Conservation (phyloP, 805 yeast species). For the Candida stauntonica region DNA sequence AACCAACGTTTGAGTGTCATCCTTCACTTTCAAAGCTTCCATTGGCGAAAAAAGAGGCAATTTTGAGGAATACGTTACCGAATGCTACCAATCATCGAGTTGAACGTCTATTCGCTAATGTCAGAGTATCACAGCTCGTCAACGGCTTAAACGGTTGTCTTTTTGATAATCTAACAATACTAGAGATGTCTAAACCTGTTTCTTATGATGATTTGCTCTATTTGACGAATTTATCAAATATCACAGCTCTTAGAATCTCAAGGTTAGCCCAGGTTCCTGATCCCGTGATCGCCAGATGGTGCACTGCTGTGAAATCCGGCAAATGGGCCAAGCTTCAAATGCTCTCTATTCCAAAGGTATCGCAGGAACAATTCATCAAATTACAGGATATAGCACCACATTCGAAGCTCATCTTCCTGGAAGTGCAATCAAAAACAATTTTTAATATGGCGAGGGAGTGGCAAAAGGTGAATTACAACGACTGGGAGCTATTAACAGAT, state of each 20-base stretch:
- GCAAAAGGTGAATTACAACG: constrained; percentile 14
- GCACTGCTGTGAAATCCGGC: constrained; percentile 16
- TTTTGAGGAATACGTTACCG: constrained; percentile 22
- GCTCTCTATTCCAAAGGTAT: constrained; percentile 17
- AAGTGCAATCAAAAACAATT: constrained; percentile 10
- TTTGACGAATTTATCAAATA: constrained; percentile 18
- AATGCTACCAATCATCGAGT: constrained; percentile 28
- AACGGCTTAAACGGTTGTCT: constrained; percentile 10
- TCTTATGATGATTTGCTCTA: constrained; percentile 15
- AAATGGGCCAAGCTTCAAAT: constrained; percentile 25
- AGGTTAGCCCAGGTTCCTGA: constrained; percentile 14
- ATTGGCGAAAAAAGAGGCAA: constrained; percentile 9
- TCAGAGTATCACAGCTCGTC: constrained; percentile 16
- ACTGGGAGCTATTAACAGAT: constrained; percentile 17
- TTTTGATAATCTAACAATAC: constrained; percentile 16
- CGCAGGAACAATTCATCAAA: constrained; percentile 17
- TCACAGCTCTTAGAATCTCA: constrained; percentile 19
- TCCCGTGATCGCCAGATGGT: constrained; percentile 21
- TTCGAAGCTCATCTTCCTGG: constrained; percentile 19
- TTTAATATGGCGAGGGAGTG: constrained; percentile 17
- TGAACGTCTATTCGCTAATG: constrained; percentile 31
- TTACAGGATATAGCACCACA: constrained; percentile 15
- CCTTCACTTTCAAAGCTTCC: constrained; percentile 12
- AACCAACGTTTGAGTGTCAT: constrained; percentile 17
- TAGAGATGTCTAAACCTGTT: constrained; percentile 19